Conservation (phyloP, 306 rosid genomes). For the Carpinus viminea region DNA sequence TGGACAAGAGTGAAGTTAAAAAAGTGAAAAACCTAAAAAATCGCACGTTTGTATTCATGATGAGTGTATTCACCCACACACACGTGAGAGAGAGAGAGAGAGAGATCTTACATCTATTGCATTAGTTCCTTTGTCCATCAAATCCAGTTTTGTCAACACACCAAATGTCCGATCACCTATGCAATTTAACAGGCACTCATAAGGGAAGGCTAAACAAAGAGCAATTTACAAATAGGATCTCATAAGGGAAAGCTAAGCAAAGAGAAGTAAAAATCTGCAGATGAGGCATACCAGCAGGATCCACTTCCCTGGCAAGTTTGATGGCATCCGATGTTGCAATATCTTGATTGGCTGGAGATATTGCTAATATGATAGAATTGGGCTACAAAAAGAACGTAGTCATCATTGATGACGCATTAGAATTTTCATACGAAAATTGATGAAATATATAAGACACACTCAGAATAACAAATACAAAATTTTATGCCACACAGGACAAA, state of each 20-base stretch:
- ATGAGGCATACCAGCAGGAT: constrained; percentile 59
- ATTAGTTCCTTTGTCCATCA: constrained; percentile 98
- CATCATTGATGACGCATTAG: neutral
- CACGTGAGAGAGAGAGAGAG: neutral
- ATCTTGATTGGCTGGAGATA: constrained; percentile 94
- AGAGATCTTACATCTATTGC: constrained; percentile 68
- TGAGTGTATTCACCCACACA: neutral
- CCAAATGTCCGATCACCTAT: constrained; percentile 91
- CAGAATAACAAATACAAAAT: neutral
- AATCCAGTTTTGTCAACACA: constrained; percentile 88
- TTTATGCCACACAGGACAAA: neutral
- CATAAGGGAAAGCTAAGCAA: neutral
- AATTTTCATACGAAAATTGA: constrained; percentile 6
- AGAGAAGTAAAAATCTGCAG: neutral
- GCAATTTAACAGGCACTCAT: constrained; percentile 22
- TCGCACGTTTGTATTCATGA: neutral
- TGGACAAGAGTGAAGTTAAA: too few species aligned
- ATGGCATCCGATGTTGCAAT: constrained; percentile 96
- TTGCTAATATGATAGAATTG: constrained; percentile 78
- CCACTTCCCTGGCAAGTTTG: constrained; percentile 86
- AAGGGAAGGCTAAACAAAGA: constrained; percentile 4
- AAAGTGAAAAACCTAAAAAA: neutral
- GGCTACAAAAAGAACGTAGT: constrained; percentile 54
- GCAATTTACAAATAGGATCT: constrained; percentile 21
- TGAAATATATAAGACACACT: neutral